Evolutionary conservation across 116 monocot genomes (phyloP), one percentile per base, ranked within the genome.

Genomic region (Iris pallida): DNA sequence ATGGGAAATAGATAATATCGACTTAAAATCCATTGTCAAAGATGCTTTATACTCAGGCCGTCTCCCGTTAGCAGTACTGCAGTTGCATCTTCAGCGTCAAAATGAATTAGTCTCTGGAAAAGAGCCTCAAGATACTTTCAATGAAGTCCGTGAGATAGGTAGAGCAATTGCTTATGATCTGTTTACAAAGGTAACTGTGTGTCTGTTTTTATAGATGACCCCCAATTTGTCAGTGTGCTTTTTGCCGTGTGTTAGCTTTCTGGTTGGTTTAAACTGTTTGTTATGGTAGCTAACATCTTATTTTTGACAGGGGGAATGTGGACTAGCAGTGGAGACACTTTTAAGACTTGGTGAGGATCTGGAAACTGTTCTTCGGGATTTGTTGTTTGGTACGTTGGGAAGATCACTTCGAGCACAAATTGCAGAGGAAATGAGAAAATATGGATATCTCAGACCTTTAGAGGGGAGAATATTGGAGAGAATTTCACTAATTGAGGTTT

Each of bases 311-410:
- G 97, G 90, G n/a, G 92, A 97, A 87, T 76, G 78, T 76, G 80
- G 72, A 42, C 70, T 90, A 52, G 92, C 92, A 57, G 71, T 92
- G 61, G 81, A 74, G 65, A 85, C 90, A 58, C 73, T 97, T 54
- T 77, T 87, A 72, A 85, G 73, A 78, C 85, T 97, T 71, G 97
- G 97, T 57, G 97, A 97, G 57, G 87, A 97, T 47, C 67, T 92
- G 46, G 92, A 97, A 71, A 4, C 61, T 43, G 60, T 74, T 64
- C 92, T 97, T 20, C 81, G 87, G 74, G 80, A 97, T 68, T 80
- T 97, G 18, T 73, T 90, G 44, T 82, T 90, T 84, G 87, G 97
- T 65, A 90, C 97, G n/a, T 63, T 92, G 42, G 87, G 90, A 67
- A 87, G 87, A 71, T 83, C 89, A 58, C 79, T 97, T 64, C 81